Evolutionary conservation across 2,329 filamentous ascomycete genomes (phyloP).

Genomic region (Tolypocladium cylindrosporum): DNA sequence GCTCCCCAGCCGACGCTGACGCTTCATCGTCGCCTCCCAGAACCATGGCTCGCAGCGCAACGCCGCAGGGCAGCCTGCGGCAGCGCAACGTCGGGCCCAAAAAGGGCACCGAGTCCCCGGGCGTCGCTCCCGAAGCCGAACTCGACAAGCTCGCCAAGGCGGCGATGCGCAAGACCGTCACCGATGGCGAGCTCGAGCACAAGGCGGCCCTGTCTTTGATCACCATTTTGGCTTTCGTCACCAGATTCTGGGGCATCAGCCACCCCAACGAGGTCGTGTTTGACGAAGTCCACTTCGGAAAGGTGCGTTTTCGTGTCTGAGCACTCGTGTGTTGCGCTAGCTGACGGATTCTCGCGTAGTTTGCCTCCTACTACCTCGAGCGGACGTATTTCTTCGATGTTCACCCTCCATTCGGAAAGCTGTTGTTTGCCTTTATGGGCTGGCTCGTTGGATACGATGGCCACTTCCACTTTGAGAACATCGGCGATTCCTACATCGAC

Average conservation of each 20-base stretch:
- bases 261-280: constrained; percentile 97
- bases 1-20: constrained; percentile 7
- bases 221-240: constrained; percentile 77
- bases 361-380: constrained; percentile 77
- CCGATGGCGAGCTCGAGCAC: constrained; percentile 69
- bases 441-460: constrained; percentile 98
- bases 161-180: constrained; percentile 20
- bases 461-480: constrained; percentile 97
- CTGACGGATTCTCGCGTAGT: constrained; percentile 29
- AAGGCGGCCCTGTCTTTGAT: constrained; percentile 67
- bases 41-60: constrained; percentile 37
- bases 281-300: constrained; percentile 98
- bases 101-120: constrained; percentile 29
- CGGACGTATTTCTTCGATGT: constrained; percentile 99
- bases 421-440: constrained; percentile 91
- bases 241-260: constrained; percentile 90
- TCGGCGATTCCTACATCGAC: constrained; percentile 92
- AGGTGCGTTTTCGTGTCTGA: constrained; percentile 48
- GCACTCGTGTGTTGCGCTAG: neutral
- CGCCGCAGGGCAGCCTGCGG: constrained; percentile 48
- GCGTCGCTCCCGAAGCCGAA: constrained; percentile 32
- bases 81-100: constrained; percentile 46
- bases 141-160: constrained; percentile 39
- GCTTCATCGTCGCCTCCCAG: constrained; percentile 6
- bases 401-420: constrained; percentile 95